Evolutionary conservation across 176 grass and related monocot species (phyloP).

Genomic region (Elymus sibiricus): DNA sequence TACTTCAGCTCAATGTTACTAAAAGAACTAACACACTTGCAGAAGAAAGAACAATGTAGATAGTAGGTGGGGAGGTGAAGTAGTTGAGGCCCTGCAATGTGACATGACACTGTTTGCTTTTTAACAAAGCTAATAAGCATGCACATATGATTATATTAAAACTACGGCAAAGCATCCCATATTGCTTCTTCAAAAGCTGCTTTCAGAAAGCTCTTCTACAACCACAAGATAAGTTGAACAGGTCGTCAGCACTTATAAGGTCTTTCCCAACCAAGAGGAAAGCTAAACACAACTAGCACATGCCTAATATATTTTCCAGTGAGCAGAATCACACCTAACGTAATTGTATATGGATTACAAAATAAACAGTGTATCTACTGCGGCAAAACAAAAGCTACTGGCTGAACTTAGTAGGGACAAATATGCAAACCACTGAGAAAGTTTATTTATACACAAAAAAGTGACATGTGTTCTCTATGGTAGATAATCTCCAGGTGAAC

Average conservation of each 20-base stretch:
- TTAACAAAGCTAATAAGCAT: neutral
- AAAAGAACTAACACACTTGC: neutral
- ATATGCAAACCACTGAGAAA: neutral
- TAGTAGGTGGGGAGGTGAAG: neutral
- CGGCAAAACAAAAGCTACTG: neutral
- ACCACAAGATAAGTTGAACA: slow-evolving; percentile 21
- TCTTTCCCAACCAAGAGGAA: neutral
- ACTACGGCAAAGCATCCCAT: neutral
- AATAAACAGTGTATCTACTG: neutral
- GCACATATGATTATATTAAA: neutral
- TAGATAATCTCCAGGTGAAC: neutral
- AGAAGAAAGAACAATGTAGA: neutral
- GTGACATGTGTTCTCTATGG: slow-evolving; percentile 4
- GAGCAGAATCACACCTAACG: neutral
- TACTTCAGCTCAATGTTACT: neutral
- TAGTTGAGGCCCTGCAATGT: neutral
- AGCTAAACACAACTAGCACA: neutral
- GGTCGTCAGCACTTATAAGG: neutral
- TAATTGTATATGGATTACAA: neutral
- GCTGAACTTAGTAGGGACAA: neutral
- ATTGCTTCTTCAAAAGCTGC: neutral
- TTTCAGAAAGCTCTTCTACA: slow-evolving; percentile 20
- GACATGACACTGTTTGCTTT: slow-evolving; percentile 1
- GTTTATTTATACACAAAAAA: slow-evolving; percentile 1
- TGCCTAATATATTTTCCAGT: neutral